Percentiles rank a stretch among this genome's conserved stretches.
Conservation (phyloP, 495 filamentous ascomycete genomes). For the Oleoguttula mirabilis region DNA sequence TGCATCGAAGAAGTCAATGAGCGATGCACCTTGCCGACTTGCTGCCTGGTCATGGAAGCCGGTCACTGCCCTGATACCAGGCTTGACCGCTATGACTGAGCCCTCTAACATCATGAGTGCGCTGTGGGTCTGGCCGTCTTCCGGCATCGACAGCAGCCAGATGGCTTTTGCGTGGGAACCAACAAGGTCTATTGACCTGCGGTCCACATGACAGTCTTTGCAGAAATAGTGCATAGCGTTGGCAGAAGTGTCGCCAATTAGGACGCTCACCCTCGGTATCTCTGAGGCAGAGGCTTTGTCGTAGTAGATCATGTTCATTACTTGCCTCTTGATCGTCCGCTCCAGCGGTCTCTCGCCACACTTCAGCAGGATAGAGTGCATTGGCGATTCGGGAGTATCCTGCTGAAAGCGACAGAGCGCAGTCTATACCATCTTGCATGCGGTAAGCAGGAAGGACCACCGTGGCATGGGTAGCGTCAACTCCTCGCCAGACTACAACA, state of each 20-base stretch:
- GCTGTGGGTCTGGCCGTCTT: conserved; percentile 35
- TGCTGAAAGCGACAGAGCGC: conserved; percentile 18
- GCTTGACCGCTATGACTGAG: conserved; percentile 30
- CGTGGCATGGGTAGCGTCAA: too few species aligned
- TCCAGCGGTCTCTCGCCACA: conserved; percentile 38
- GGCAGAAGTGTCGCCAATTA: conserved; percentile 21
- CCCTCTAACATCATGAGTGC: conserved; percentile 40
- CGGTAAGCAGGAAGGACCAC: too few species aligned
- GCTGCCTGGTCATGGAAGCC: conserved; percentile 38
- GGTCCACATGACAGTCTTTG: conserved; percentile 33
- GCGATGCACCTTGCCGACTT: conserved; percentile 37
- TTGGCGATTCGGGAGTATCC: conserved; percentile 5
- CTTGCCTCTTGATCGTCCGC: conserved; percentile 40
- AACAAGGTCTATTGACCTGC: conserved; percentile 41
- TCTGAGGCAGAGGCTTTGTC: conserved; percentile 15
- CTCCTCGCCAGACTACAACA: too few species aligned
- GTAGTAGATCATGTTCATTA: conserved; percentile 18
- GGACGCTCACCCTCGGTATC: conserved; percentile 18
- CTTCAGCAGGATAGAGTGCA: conserved; percentile 29
- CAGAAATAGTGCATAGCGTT: conserved; percentile 23
- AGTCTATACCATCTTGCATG: conserved; percentile 21
- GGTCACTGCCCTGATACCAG: conserved; percentile 35
- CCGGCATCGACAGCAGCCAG: conserved; percentile 44
- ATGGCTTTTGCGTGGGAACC: conserved; percentile 50
- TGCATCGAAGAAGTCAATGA: conserved; percentile 36